A percentile compares a stretch with the other conserved stretches of the same genome.
These are phyloP conservation scores for Drechslera avenae DNA, from an alignment of 2,329 filamentous ascomycete species.

Conservation along the genomic window DNA sequence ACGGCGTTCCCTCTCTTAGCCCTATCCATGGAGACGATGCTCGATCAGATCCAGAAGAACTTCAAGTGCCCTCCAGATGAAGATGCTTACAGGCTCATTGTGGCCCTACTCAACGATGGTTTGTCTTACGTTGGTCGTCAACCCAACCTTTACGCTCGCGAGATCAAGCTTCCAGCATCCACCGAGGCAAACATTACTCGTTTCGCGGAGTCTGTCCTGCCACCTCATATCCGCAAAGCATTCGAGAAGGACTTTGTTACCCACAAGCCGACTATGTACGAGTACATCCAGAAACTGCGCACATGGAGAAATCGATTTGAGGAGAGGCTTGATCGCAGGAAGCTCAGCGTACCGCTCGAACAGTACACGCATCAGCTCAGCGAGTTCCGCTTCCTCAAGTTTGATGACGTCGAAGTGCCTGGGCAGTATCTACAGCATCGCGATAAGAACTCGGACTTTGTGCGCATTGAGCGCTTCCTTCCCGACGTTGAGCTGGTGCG, in stretches of 20 bases:
- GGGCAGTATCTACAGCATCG: conserved; percentile 97
- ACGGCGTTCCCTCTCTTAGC: conserved; percentile 95
- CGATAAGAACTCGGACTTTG: conserved; percentile 98
- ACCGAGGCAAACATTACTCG: conserved; percentile 96
- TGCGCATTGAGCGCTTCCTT: conserved; percentile 95
- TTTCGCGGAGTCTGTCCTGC: conserved; percentile 95
- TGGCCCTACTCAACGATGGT: conserved; percentile 95
- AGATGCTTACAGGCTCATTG: conserved; percentile 94
- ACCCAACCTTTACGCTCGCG: conserved; percentile 83
- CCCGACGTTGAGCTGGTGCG: conserved; percentile 93
- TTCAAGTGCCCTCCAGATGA: conserved; percentile 99
- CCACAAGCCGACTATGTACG: conserved; percentile 95
- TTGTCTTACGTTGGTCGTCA: conserved; percentile 89
- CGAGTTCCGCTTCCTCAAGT: conserved; percentile 96
- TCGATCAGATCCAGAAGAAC: conserved; percentile 97
- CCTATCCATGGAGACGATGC: conserved; percentile 99
- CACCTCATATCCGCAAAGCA: conserved; percentile 89
- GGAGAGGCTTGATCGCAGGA: conserved; percentile 89
- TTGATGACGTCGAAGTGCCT: conserved; percentile 97
- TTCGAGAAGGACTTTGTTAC: conserved; percentile 98
- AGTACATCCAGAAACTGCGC: conserved; percentile 96
- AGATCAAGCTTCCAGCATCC: conserved; percentile 84
- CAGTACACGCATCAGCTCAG: conserved; percentile 87
- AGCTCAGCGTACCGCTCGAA: conserved; percentile 76
- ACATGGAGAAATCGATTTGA: conserved; percentile 98